Conservation (phyloP, 805 yeast species). For the Nakazawaea wyomingensis region DNA sequence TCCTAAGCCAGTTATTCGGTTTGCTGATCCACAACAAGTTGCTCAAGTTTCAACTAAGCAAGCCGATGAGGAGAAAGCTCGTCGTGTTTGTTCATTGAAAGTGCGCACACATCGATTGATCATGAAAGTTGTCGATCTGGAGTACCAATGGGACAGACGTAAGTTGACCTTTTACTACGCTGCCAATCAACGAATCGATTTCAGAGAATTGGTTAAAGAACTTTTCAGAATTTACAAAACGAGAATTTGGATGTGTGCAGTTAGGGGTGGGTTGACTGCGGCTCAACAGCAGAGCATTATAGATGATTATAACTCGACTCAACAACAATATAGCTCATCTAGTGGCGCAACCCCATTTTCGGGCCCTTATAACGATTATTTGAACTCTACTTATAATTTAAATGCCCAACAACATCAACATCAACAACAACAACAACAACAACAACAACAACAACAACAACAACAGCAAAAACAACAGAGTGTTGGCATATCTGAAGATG, state of each 20-base stretch:
- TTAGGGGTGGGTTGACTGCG: constrained; percentile 19
- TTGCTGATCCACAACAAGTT: constrained; percentile 59
- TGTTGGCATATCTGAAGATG: no score
- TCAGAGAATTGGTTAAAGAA: constrained; percentile 72
- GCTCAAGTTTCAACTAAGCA: constrained; percentile 51
- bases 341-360: background rate
- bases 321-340: background rate
- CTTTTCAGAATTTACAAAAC: constrained; percentile 72
- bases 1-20: constrained; percentile 63
- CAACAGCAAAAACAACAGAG: no score
- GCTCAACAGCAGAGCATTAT: background rate
- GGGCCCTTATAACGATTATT: background rate
- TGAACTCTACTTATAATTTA: no score
- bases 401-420: no score
- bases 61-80: constrained; percentile 67
- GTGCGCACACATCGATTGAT: constrained; percentile 42
- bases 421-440: no score
- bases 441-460: no score
- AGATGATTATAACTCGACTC: background rate
- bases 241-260: constrained; percentile 86
- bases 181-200: constrained; percentile 64
- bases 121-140: constrained; percentile 70
- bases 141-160: constrained; percentile 80
- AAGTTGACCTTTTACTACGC: constrained; percentile 72
- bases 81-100: constrained; percentile 53